Percentiles rank a stretch among this genome's conserved stretches.
Evolutionary conservation across 139 green algal genomes (phyloP).

Genomic region (Tetraselmis striata): DNA sequence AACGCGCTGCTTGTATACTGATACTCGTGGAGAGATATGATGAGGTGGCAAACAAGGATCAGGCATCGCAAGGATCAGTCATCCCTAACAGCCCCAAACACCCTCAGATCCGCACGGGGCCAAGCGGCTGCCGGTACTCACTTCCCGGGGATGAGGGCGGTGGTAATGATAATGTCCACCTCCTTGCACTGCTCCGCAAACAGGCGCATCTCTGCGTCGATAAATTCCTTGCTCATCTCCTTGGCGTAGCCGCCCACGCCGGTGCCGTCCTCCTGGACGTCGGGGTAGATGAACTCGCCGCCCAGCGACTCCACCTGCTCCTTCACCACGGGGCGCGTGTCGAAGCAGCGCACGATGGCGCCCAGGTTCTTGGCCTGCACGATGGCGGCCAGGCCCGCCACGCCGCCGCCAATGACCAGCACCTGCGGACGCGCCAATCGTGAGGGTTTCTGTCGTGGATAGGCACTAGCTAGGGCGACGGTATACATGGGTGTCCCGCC

Average conservation of each 20-base stretch:
- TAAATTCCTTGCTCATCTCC: conserved; percentile 78
- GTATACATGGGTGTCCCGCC: background rate
- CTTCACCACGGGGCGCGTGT: conserved; percentile 60
- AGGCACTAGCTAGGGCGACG: too few relatives aligned
- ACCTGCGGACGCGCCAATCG: conserved; percentile 33
- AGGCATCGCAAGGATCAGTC: too few relatives aligned
- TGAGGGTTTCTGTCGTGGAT: background rate
- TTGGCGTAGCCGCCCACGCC: conserved; percentile 72
- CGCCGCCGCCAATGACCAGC: conserved; percentile 69
- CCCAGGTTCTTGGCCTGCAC: conserved; percentile 67
- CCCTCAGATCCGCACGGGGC: too few relatives aligned
- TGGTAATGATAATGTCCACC: conserved; percentile 90
- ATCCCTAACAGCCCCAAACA: too few relatives aligned
- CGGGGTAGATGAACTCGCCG: conserved; percentile 78
- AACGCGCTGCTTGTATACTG: too few relatives aligned
- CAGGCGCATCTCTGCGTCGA: conserved; percentile 63
- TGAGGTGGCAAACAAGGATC: too few relatives aligned
- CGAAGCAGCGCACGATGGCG: conserved; percentile 78
- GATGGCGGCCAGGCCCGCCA: conserved; percentile 65
- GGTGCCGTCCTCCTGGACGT: conserved; percentile 72
- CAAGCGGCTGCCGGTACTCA: too few relatives aligned
- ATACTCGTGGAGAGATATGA: too few relatives aligned
- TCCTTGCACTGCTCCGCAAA: conserved; percentile 72
- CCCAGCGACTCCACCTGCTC: conserved; percentile 64
- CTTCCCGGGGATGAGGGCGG: conserved; percentile 33